Base-by-base conservation (phyloP, 2,329 filamentous ascomycete genomes). In the Stagonosporopsis rhizophila region DNA sequence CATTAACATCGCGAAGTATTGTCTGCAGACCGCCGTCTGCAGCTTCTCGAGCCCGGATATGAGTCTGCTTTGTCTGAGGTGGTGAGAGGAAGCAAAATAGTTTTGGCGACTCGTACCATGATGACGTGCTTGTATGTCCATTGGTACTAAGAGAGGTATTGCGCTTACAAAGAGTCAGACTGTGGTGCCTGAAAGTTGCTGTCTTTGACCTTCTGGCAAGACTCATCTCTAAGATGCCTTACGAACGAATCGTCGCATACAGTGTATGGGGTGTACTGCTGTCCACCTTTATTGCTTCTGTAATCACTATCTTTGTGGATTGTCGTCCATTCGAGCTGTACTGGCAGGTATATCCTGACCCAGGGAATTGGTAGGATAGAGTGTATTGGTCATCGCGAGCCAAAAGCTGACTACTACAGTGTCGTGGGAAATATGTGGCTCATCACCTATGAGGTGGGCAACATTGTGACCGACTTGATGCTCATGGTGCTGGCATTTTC, bases 391-490 rank as follows among this genome's bases (percentile, higher is more conserved):
- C 1, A 20, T 34, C 6, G 27, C 12, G 8, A 42, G 15, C 2
- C 11, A 2, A 14, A 4, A 8, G 17, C 56, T 65, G 30, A 65
- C 23, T 7, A 11, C 12, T 3, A 4, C 34, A 65, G 62, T 44
- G 62, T 65, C n/a, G 44, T 61, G 25, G 63, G 60, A 9, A 58
- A 61, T n/a, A n/a, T 56, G 1, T 65, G 63, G 63, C 56, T 65
- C n/a, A 59, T 59, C 28, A 62, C 61, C 0, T 65, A 65, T 30
- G 63, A 65, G 23, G 39, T 49, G n/a, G 53, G 63, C 48, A 65
- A 65, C 35, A 64, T 65, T 15, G 11, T 59, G 3, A 64, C 63
- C 20, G 63, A 65, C 22, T 15, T 61, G 28, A 45, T 65, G 30
- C 57, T 65, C 14, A 65, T 65, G 60, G 51, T 41, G 11, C 42